phyloP scores from a whole-genome alignment of 306 rosid genomes.

The Cucurbita argyrosperma region DNA sequence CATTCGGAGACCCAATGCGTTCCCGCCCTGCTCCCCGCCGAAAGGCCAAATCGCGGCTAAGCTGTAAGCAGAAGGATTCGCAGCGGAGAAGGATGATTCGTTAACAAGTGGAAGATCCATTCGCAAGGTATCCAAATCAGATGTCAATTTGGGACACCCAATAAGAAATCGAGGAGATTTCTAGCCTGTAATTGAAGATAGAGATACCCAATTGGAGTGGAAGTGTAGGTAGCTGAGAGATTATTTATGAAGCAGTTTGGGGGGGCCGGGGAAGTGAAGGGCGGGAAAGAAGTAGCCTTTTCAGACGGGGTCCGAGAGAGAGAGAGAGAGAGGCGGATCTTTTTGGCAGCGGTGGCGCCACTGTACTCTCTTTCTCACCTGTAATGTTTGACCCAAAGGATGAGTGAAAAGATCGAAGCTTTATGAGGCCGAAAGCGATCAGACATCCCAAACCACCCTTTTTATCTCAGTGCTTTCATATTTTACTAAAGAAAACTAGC shows the following conservation, averaged over 20 bases:
- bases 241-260: not conserved
- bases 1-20: slow-evolving; percentile 37
- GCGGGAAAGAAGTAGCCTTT: not conserved
- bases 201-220: not conserved
- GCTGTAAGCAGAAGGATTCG: slow-evolving; percentile 55
- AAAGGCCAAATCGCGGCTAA: slow-evolving; percentile 80
- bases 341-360: not conserved
- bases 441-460: too few relatives aligned
- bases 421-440: not conserved
- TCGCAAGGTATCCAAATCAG: not conserved
- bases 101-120: slow-evolving; percentile 72
- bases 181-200: not conserved
- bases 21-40: slow-evolving; percentile 10
- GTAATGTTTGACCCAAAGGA: not conserved
- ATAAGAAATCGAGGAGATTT: not conserved
- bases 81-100: slow-evolving; percentile 64
- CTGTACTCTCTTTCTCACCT: not conserved
- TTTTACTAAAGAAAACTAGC: not conserved
- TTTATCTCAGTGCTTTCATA: too few relatives aligned
- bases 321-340: not conserved
- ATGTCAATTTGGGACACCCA: not conserved
- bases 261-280: not conserved
- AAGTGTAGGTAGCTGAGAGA: not conserved
- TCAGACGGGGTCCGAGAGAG: not conserved
- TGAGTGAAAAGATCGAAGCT: not conserved